Conservation (phyloP, 192 early-diverging fungal species). For the Fimicolochytrium jonesii region DNA sequence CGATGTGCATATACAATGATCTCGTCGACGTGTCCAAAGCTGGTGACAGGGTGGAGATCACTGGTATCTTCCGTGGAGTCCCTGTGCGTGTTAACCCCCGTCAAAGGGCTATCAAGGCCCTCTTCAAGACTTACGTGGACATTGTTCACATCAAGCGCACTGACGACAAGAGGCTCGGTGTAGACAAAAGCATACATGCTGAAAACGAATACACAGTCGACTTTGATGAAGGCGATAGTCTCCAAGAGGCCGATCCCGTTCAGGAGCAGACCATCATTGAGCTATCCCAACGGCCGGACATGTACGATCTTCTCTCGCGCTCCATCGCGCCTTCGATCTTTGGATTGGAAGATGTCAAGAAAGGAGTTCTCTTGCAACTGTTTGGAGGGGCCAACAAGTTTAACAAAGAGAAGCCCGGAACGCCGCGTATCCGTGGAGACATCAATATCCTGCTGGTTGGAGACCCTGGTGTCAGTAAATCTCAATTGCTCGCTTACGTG, state of each 20-base stretch:
- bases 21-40: conserved; percentile 88
- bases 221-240: conserved; percentile 28
- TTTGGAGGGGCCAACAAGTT: conserved; percentile 94
- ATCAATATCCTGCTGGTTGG: conserved; percentile 93
- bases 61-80: conserved; percentile 89
- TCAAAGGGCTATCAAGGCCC: conserved; percentile 77
- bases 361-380: conserved; percentile 89
- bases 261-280: conserved; percentile 62
- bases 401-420: conserved; percentile 60
- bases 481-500: conserved; percentile 86
- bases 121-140: conserved; percentile 95
- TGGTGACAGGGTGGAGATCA: conserved; percentile 91
- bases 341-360: conserved; percentile 97
- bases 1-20: conserved; percentile 88
- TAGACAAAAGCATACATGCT: conserved; percentile 44
- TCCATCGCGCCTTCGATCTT: conserved; percentile 92
- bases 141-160: conserved; percentile 87
- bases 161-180: conserved; percentile 66
- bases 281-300: conserved; percentile 58
- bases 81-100: conserved; percentile 89
- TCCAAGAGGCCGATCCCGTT: conserved; percentile 34
- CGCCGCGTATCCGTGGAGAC: conserved; percentile 69
- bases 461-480: conserved; percentile 95
- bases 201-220: conserved; percentile 55
- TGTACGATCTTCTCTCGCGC: conserved; percentile 77